Conservation (phyloP, 805 yeast species). For the Saccharomycopsis sp. region DNA sequence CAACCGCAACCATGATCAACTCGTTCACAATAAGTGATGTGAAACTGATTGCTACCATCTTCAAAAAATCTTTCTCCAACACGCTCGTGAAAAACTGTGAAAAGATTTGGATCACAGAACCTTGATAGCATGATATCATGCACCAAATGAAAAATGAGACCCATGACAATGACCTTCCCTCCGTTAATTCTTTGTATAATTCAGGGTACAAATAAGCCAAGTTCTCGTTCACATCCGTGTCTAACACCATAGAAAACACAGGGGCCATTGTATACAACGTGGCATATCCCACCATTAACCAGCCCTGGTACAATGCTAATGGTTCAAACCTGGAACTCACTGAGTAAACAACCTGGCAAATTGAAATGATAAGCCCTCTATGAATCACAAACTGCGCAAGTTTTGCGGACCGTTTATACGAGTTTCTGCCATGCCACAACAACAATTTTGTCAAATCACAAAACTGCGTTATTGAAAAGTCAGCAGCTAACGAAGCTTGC, state of each 20-base stretch:
- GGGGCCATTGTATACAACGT: slow-evolving; percentile 98
- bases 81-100: slow-evolving; percentile 72
- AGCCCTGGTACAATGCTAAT: slow-evolving; percentile 87
- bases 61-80: slow-evolving; percentile 41
- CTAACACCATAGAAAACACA: slow-evolving; percentile 85
- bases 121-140: slow-evolving; percentile 83
- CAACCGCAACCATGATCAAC: slow-evolving; percentile 86
- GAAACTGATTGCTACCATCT: slow-evolving; percentile 82
- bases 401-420: slow-evolving; percentile 92
- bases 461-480: slow-evolving; percentile 87
- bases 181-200: slow-evolving; percentile 82
- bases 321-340: slow-evolving; percentile 86
- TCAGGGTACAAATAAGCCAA: slow-evolving; percentile 90
- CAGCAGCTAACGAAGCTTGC: slow-evolving; percentile 96
- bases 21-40: slow-evolving; percentile 77
- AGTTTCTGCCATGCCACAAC: slow-evolving; percentile 97
- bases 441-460: slow-evolving; percentile 78
- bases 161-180: slow-evolving; percentile 79
- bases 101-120: slow-evolving; percentile 71
- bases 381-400: slow-evolving; percentile 94
- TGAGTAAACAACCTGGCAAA: slow-evolving; percentile 91
- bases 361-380: slow-evolving; percentile 87
- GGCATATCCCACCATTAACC: slow-evolving; percentile 97
- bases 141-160: slow-evolving; percentile 90
- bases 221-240: slow-evolving; percentile 83